Base-by-base conservation (phyloP, 331 rosid species). In the Quercus lobata region DNA sequence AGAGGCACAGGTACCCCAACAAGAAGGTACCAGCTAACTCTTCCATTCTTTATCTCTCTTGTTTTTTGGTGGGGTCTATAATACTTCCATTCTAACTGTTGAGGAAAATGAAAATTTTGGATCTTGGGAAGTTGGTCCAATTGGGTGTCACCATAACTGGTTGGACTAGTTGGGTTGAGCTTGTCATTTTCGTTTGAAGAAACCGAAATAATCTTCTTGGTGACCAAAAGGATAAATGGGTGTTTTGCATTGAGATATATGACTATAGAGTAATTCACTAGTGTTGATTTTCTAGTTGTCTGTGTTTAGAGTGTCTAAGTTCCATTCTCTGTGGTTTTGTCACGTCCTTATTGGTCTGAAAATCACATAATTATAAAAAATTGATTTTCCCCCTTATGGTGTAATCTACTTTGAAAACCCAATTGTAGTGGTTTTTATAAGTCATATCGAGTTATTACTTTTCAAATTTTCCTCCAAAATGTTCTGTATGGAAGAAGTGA, bases 1-100 rank as follows among this genome's bases (percentile, higher is more conserved):
- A n/a, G 80, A 88, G 29, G 73, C 88, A 22, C 71, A 57, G 73
- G 57, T 88, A 24, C 83, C 86, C 37, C 86, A 81, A 58, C 84
- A 86, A 58, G 91, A 88, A 80, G 86, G 91, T 68, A 68, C 52
- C 27, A 35, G 27, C 72, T 68, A 24, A 27, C 72, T 34, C 72
- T 68, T 68, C 72, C 71, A 32, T 18, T 32, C 46, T 32, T 2
- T 12, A 2, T 49, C 1, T 12, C 17, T 49, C 54, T 49, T 49
- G 15, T 12, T 49, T 49, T 15, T 66, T 66, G 71, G 14, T 66
- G 12, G 8, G 49, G 46, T 24, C 14, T 5, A 14, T 17, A 49
- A 55, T 63, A 55, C 12, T 41, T 41, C 12, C 12, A 41, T 41
- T 41, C 46, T 41, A 41, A 41, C 1, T 8, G 46, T 8, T 8